These are phyloP conservation scores for Amanita inopinata DNA, from an alignment of 768 basidiomycete species.

Conservation along the genomic window DNA sequence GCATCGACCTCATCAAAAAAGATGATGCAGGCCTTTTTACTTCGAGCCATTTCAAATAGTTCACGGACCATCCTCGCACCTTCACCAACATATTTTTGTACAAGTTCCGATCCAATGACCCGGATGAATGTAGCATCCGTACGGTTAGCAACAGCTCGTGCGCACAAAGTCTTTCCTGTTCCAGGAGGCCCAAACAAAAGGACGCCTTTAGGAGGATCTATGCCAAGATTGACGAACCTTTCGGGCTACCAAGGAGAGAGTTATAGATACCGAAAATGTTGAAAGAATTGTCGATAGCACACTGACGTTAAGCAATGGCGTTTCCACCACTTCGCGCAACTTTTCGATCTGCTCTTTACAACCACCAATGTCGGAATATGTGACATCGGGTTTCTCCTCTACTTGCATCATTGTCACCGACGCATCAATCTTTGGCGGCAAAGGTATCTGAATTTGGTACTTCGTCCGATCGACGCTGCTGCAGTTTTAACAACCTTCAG, in stretches of 20 bases:
- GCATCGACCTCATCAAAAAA: constrained; percentile 99
- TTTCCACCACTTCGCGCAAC: constrained; percentile 95
- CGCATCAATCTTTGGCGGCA: constrained; percentile 98
- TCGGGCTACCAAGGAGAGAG: constrained; percentile 66
- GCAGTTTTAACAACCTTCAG: constrained; percentile 6
- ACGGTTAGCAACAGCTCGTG: constrained; percentile 95
- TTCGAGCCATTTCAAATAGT: constrained; percentile 97
- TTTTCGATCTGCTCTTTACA: constrained; percentile 99
- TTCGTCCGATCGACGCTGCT: constrained; percentile 87
- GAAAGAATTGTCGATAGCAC: neutral
- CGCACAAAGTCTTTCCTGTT: constrained; percentile 98
- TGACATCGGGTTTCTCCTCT: constrained; percentile 96
- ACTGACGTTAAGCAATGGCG: constrained; percentile 84
- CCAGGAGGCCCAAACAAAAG: constrained; percentile 93
- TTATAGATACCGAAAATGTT: constrained; percentile 11
- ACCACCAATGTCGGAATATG: constrained; percentile 95
- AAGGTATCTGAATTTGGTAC: constrained; percentile 97
- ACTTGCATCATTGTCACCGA: constrained; percentile 99
- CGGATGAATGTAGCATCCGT: constrained; percentile 99
- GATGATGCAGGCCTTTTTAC: constrained; percentile 98
- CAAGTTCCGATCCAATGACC: constrained; percentile 96
- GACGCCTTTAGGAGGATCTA: constrained; percentile 98
- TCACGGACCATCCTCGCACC: constrained; percentile 99
- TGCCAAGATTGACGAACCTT: constrained; percentile 94
- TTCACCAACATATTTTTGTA: constrained; percentile 99